Percentiles rank a stretch among this genome's conserved stretches.
phyloP scores from a whole-genome alignment of 306 rosid species.

The Begonia fuchsioides region DNA sequence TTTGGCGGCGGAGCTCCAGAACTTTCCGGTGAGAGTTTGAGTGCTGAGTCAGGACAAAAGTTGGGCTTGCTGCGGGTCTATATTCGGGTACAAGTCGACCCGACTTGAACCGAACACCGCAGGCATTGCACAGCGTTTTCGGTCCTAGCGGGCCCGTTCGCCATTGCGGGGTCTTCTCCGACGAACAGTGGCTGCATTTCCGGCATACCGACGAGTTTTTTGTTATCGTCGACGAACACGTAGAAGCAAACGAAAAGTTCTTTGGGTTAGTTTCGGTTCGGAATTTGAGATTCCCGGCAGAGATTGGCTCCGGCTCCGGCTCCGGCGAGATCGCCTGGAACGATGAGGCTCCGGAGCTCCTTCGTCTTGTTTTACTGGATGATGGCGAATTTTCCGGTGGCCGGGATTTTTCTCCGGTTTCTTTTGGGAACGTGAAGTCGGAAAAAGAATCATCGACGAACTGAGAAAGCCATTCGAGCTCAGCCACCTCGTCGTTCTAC shows the following conservation, averaged over 20 bases:
- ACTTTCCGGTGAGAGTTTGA: conserved; percentile 67
- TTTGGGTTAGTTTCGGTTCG: neutral
- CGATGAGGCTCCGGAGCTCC: neutral
- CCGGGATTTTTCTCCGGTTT: neutral
- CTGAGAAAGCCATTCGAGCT: conserved; percentile 55
- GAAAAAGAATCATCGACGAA: conserved; percentile 51
- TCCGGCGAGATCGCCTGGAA: neutral
- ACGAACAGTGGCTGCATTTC: conserved; percentile 43
- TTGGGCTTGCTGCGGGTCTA: conserved; percentile 51
- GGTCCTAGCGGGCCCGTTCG: conserved; percentile 60
- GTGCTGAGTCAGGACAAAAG: conserved; percentile 44
- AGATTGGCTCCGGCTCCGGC: neutral
- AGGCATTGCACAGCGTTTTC: conserved; percentile 54
- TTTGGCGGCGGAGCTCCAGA: conserved; percentile 42
- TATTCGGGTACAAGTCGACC: conserved; percentile 54
- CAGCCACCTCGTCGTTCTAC: conserved; percentile 28
- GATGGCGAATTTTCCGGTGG: conserved; percentile 9
- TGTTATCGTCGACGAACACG: neutral
- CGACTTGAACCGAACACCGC: conserved; percentile 54
- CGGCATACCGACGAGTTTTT: conserved; percentile 1
- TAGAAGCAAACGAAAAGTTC: neutral
- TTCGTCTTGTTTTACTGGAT: neutral
- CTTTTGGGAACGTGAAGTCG: conserved; percentile 7
- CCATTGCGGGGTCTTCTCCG: conserved; percentile 62
- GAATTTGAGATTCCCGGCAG: neutral